Base-by-base conservation (phyloP, 1,284 basidiomycete genomes). In the Coniferiporia weirii region DNA sequence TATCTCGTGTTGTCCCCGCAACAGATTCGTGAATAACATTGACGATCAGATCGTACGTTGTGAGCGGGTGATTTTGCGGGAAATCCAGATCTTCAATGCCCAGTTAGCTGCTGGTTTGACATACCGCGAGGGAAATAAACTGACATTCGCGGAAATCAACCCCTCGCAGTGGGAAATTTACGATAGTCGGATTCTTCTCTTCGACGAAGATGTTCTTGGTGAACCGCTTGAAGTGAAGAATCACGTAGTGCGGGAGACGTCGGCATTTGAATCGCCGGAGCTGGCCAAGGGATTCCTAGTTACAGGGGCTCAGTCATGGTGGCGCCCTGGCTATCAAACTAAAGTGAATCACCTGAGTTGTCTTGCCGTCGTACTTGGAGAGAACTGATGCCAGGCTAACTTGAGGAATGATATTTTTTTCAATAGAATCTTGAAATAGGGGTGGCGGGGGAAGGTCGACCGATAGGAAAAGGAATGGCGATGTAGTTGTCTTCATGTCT, bases 391-490 rank as follows among this genome's bases (percentile, higher is more conserved):
- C 85, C 61, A 99, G 86, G 51, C 89, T 89, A 49, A 98, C 93
- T 79, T 99, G 97, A 17, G 97, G 97, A 62, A 99, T 97, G 71
- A 98, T 98, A 70, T 98, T 98, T 75, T 98, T 97, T 75, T 96
- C 93, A 51, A 95, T 83, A 15, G 87, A 75, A 70, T 98, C 95
- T 74, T 98, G 96, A 74, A 99, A 98, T 46, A 99, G 77, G 1
- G 97, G 97, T 17, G 95, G 94, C 0, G 96, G 90, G 1, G 97
- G 97, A 13, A 99, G 82, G 74, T 99, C 97, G 50, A 99, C 84
- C 0, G 95, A 91, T 43, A 99, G 82, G 72, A 98, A 95, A 56
- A 99, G 79, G 78, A 98, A 99, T 0, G 96, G 96, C 1, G 95
- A 93, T 49, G 83, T 80, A 20, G 81, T 79, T n/a, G 85, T 82